Conservation (phyloP, 108 stramenopile genomes). For the Cyclotella choctawhatcheeana region DNA sequence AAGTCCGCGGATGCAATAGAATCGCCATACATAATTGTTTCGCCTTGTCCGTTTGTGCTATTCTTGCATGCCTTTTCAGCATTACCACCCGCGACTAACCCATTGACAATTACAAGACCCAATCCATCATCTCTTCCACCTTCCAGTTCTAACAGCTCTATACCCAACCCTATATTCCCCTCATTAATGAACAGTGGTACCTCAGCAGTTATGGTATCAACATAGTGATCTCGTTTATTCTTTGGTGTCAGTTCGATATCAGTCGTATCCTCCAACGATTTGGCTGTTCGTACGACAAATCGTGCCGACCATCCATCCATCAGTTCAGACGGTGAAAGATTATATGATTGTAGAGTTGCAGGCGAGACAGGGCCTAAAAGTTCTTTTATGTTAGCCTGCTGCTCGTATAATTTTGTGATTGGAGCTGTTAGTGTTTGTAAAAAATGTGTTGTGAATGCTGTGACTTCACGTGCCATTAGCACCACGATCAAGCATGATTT, state of each 20-base stretch:
- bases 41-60: background rate
- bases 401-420: slow-evolving; percentile 21
- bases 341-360: slow-evolving; percentile 27
- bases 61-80: slow-evolving; percentile 14
- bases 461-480: no score
- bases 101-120: slow-evolving; percentile 46
- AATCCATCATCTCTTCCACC: slow-evolving; percentile 56
- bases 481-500: no score
- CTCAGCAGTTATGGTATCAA: slow-evolving; percentile 57
- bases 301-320: slow-evolving; percentile 16
- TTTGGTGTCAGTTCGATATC: slow-evolving; percentile 38
- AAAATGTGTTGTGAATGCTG: no score
- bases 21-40: slow-evolving; percentile 46
- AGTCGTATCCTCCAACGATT: slow-evolving; percentile 26
- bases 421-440: no score
- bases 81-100: slow-evolving; percentile 41
- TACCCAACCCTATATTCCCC: slow-evolving; percentile 43
- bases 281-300: slow-evolving; percentile 19
- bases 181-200: slow-evolving; percentile 46
- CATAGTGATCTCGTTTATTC: slow-evolving; percentile 55
- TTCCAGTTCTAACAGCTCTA: slow-evolving; percentile 46
- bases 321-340: slow-evolving; percentile 15
- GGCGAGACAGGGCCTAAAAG: slow-evolving; percentile 33
- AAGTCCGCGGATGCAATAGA: slow-evolving; percentile 35
- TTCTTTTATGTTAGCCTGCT: slow-evolving; percentile 26